A percentile compares a stretch with the other conserved stretches of the same genome.
Conservation (phyloP, 1,139 yeast species). For the Pneumocystis sp. region DNA sequence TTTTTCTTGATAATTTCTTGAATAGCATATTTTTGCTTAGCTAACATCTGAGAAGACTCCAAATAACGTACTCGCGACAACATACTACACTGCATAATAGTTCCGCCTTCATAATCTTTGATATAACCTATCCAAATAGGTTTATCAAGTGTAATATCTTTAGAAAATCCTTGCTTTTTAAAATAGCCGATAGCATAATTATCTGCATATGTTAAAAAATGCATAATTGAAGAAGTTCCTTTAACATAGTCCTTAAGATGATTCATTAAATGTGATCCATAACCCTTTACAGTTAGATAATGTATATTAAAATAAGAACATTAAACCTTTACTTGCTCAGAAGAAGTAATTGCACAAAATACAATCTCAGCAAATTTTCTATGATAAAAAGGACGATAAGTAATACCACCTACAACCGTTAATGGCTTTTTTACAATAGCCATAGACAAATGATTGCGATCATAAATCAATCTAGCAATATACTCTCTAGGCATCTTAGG, state of each 20-base stretch:
- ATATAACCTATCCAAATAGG: constrained; percentile 96
- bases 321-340: constrained; percentile 60
- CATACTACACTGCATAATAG: constrained; percentile 94
- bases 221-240: constrained; percentile 71
- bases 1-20: constrained; percentile 67
- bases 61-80: constrained; percentile 73
- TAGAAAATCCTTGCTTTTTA: constrained; percentile 94
- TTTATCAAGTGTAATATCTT: constrained; percentile 74
- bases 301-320: neutral
- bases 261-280: constrained; percentile 97
- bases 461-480: constrained; percentile 85
- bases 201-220: constrained; percentile 92
- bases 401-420: constrained; percentile 95
- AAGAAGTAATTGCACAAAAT: constrained; percentile 91
- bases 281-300: constrained; percentile 39
- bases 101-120: constrained; percentile 97
- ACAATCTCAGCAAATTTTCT: constrained; percentile 95
- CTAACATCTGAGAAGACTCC: constrained; percentile 71
- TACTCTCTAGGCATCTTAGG: constrained; percentile 98
- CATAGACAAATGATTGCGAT: constrained; percentile 83
- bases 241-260: constrained; percentile 90
- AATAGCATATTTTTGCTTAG: constrained; percentile 83
- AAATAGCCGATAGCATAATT: constrained; percentile 97
- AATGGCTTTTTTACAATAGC: constrained; percentile 79
- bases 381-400: constrained; percentile 82